Base-by-base conservation (phyloP, 2,329 filamentous ascomycete genomes). In the Colletotrichum plurivorum region DNA sequence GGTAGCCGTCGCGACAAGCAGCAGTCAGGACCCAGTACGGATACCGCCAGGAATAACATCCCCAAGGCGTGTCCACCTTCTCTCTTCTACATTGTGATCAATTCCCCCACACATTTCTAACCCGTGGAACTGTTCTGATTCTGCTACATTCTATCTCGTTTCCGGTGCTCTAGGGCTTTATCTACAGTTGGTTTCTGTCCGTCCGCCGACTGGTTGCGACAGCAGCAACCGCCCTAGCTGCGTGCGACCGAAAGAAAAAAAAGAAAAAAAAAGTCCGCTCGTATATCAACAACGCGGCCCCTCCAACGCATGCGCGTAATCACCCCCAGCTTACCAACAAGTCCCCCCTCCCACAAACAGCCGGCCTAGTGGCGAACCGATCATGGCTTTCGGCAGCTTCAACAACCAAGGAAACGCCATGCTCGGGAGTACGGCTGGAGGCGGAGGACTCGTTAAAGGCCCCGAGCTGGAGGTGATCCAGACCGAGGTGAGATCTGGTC, bases 391-490 rank as follows among this genome's bases (percentile, higher is more conserved):
- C 80, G 25, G 59, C 80, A 25, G 49, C 78, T 91, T 91, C 78
- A 83, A 79, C 71, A 86, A 80, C 74, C 78, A 84, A 63, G 81
- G 79, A 63, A 83, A 81, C 73, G 79, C 79, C 77, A 79, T 83
- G 77, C 78, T 81, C 71, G 82, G 81, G 67, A 78, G 75, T 70
- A 74, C 82, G 68, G 75, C 78, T 60, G 82, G 79, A 68, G 78
- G 79, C 70, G 84, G 80, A 63, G 76, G 76, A 63, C 67, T 78
- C 64, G 79, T 74, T 56, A 75, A 80, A 77, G 93, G 92, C 49
- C 85, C 89, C 57, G 90, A 94, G 76, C 85, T 97, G 63, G 86
- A 90, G 73, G 91, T 94, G 73, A 92, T 97, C 73, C 89, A 92
- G 78, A 95, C 94, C 73, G 94, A 97, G 86, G 93, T 94, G 82